These are phyloP conservation scores for Malania oleifera DNA, from an alignment of 164 flowering plant species.

Conservation along the genomic window DNA sequence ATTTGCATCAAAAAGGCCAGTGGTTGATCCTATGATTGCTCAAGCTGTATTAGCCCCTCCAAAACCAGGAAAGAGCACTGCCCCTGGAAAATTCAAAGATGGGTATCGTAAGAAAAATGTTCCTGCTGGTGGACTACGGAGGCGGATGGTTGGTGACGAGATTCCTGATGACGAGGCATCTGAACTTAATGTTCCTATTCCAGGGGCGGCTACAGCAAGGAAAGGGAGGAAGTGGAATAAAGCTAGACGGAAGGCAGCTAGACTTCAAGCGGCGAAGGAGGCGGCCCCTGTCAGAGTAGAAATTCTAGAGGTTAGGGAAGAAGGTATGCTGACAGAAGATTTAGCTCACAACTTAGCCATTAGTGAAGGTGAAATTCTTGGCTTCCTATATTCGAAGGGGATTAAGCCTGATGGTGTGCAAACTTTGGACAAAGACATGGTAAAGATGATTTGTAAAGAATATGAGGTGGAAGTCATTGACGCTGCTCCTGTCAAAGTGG, in stretches of 20 bases:
- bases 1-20: conserved; percentile 73
- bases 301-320: conserved; percentile 83
- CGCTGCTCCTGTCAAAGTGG: conserved; percentile 60
- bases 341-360: conserved; percentile 71
- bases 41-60: conserved; percentile 63
- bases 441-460: conserved; percentile 79
- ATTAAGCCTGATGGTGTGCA: conserved; percentile 77
- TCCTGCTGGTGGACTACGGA: conserved; percentile 43
- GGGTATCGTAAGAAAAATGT: conserved; percentile 54
- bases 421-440: conserved; percentile 69
- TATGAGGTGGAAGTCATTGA: conserved; percentile 84
- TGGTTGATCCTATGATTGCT: conserved; percentile 56
- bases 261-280: conserved; percentile 72
- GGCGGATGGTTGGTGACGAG: conserved; percentile 39
- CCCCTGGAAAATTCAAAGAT: conserved; percentile 52
- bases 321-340: conserved; percentile 81
- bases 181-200: conserved; percentile 52
- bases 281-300: conserved; percentile 89
- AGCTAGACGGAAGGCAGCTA: conserved; percentile 84
- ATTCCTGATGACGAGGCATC: conserved; percentile 58
- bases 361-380: conserved; percentile 83
- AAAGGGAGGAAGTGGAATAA: conserved; percentile 90
- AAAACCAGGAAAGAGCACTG: conserved; percentile 51
- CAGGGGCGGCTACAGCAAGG: conserved; percentile 48
- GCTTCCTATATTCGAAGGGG: conserved; percentile 66